phyloP scores from a whole-genome alignment of 2,329 filamentous ascomycete species.

The Neofusicoccum parvum region DNA sequence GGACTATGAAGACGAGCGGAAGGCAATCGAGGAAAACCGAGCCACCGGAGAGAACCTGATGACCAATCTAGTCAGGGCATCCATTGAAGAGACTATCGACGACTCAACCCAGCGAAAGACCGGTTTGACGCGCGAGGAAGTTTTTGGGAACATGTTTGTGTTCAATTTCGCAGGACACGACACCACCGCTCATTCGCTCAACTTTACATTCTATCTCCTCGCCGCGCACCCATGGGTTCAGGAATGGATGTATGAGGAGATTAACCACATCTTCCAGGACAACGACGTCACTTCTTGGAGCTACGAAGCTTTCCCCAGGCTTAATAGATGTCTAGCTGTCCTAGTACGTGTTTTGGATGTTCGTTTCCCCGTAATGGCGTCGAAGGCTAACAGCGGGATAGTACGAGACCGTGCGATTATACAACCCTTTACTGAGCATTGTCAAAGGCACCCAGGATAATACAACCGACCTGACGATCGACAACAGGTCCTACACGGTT shows the following conservation, averaged over 20 bases:
- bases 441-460: constrained; percentile 32
- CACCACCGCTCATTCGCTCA: constrained; percentile 51
- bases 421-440: constrained; percentile 36
- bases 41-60: constrained; percentile 17
- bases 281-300: constrained; percentile 34
- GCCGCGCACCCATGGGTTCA: constrained; percentile 50
- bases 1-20: constrained; percentile 15
- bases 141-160: constrained; percentile 54
- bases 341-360: constrained; percentile 21
- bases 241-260: constrained; percentile 49
- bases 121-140: constrained; percentile 36
- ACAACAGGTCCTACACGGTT: constrained; percentile 12
- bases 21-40: not conserved
- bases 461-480: not conserved
- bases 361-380: too few relatives aligned
- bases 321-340: constrained; percentile 45
- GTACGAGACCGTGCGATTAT: constrained; percentile 49
- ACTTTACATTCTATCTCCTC: constrained; percentile 47
- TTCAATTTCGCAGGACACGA: constrained; percentile 57
- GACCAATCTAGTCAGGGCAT: constrained; percentile 16
- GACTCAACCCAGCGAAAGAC: not conserved
- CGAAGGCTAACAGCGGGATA: too few relatives aligned
- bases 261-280: constrained; percentile 27
- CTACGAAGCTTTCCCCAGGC: constrained; percentile 43
- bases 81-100: not conserved